Evolutionary conservation across 2,329 filamentous ascomycete species (phyloP), one percentile per base, ranked within the genome.

Genomic region (Diplodia intermedia): DNA sequence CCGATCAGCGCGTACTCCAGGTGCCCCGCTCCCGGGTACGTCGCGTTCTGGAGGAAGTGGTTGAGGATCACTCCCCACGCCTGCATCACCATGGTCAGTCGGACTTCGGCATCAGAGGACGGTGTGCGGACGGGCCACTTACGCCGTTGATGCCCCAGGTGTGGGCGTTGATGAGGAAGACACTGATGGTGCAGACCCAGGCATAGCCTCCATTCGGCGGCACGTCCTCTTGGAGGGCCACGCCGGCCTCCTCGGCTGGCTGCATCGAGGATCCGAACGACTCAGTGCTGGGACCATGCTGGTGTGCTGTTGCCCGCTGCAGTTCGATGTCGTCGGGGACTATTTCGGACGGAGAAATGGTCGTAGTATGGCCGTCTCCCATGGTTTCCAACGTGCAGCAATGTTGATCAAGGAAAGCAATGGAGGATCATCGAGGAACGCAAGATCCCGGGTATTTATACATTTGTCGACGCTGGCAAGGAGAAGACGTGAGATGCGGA

Each of bases 1-100:
- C 78, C 77, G 31, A 79, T 73, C 18, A 79, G 71, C n/a, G 76
- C 78, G 66, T 75, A 79, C 61, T 78, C 74, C 8, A 79, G 69
- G 1, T 71, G 66, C 1, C 69, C 71, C 2, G 78, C 74, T 11
- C 49, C 33, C 2, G 66, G 47, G 33, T 66, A 33, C 69, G 69
- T 3, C 4, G 7, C 6, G 3, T 54, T 26, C 6, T 57, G 38
- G 7, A 68, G 33, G 18, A 54, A 68, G 23, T 68, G 26, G 36
- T 61, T 49, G 56, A 68, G 66, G 23, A 68, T 53, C 5, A 68
- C 56, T 14, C 55, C 66, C 55, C 56, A 68, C 1, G 55, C 18
- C 55, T 61, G 55, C 8, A 47, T 18, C 4, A 4, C 15, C 0
- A 49, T 26, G 7, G 9, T 55, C 8, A 20, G 31, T 3, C 26